These are phyloP conservation scores for Pleodorina starrii DNA, from an alignment of 139 green algal genomes.

Conservation along the genomic window DNA sequence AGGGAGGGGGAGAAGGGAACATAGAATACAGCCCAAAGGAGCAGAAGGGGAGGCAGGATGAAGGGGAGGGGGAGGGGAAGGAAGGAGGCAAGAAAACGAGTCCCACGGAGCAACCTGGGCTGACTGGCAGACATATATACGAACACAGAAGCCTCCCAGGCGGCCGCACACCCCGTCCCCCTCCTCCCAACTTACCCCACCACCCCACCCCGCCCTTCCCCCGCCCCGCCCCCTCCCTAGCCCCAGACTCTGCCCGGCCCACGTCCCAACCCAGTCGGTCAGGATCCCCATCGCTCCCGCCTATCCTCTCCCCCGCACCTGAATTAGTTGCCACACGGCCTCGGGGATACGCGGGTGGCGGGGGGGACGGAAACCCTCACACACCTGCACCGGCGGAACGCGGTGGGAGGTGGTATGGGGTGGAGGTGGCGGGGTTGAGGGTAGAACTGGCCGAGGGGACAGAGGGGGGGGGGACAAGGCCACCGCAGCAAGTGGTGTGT, in stretches of 20 bases:
- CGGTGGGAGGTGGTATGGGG: neutral
- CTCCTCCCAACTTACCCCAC: neutral
- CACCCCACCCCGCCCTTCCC: neutral
- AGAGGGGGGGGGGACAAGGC: too few species aligned
- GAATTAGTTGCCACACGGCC: slow-evolving; percentile 9
- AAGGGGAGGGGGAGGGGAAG: neutral
- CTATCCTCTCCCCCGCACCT: neutral
- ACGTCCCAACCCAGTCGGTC: neutral
- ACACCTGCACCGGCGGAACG: neutral
- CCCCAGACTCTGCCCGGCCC: neutral
- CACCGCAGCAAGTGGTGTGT: too few species aligned
- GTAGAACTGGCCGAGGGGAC: neutral
- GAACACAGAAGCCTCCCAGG: neutral
- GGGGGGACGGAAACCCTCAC: slow-evolving; percentile 28
- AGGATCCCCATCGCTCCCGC: neutral
- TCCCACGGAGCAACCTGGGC: neutral
- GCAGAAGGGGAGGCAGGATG: neutral
- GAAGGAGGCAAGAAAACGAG: neutral
- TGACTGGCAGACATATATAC: neutral
- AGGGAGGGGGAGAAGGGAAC: neutral
- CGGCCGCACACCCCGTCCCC: too few species aligned
- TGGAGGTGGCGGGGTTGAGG: neutral
- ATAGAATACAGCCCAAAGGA: neutral
- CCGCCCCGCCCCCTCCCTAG: neutral
- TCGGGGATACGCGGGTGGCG: slow-evolving; percentile 25